A percentile compares a stretch with the other conserved stretches of the same genome.
Evolutionary conservation across 2,329 filamentous ascomycete species (phyloP).

Genomic region (Zopfia rhizophila): DNA sequence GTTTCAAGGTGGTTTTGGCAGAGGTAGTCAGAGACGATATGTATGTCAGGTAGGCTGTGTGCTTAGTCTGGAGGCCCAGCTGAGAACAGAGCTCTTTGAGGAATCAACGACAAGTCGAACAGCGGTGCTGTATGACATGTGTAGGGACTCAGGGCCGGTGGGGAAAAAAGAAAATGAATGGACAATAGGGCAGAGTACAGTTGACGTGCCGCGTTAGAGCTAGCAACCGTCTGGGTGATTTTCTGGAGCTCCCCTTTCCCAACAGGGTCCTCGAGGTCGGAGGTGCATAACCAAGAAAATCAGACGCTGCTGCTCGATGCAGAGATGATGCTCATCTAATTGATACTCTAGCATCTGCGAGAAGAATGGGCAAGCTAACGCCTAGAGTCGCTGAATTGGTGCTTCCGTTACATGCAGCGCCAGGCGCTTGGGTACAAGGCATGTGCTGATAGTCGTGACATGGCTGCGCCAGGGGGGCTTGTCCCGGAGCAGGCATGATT

Average conservation of each 20-base stretch:
- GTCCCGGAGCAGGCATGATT: conserved; percentile 14
- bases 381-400: conserved; percentile 30
- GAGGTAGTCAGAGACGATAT: conserved; percentile 31
- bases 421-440: conserved; percentile 45
- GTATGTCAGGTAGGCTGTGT: conserved; percentile 38
- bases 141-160: conserved; percentile 19
- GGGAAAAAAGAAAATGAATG: conserved; percentile 22
- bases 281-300: conserved; percentile 47
- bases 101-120: conserved; percentile 24
- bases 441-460: conserved; percentile 23
- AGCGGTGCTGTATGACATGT: conserved; percentile 25
- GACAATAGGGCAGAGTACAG: conserved; percentile 1
- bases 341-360: conserved; percentile 42
- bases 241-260: conserved; percentile 38
- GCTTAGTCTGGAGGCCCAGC: conserved; percentile 35
- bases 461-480: conserved; percentile 16
- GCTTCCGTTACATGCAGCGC: conserved; percentile 45
- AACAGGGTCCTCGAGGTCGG: conserved; percentile 40
- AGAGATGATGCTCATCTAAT: conserved; percentile 49
- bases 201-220: conserved; percentile 29
- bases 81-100: conserved; percentile 26
- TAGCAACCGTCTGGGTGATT: conserved; percentile 31
- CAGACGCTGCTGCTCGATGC: conserved; percentile 23
- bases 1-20: conserved; percentile 22
- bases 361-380: conserved; percentile 41